Evolutionary conservation across 2,329 filamentous ascomycete genomes (phyloP), one percentile per base, ranked within the genome.

Genomic region (Colletotrichum incanum): DNA sequence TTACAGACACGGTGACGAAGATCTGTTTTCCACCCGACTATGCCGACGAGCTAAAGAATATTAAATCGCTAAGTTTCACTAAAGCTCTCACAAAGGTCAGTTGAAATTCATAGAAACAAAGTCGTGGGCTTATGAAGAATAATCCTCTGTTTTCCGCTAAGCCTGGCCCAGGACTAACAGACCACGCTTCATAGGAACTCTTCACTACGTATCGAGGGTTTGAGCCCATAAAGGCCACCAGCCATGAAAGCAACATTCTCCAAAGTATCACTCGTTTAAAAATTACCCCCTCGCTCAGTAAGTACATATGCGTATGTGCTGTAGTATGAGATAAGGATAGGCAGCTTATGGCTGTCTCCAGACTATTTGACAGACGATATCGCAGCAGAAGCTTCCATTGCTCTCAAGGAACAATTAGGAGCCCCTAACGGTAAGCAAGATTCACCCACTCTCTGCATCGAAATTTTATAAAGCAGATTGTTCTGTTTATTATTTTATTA

Each of bases 21-120:
- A 28, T 54, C 12, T 54, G 50, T 23, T 34, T 54, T 8, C 50
- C 50, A 34, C 50, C 50, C 26, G 28, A 54, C 11, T 54, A 54
- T 31, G 50, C 50, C 50, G 18, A 54, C 3, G 50, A 54, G 28
- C 50, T 54, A 8, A 54, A 54, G 50, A 54, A 54, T 14, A 54
- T 54, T n/a, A 34, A 54, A 34, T 26, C 28, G 6, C 50, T 54
- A 7, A 54, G 50, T 34, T 54, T 54, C 26, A 54, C 12, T 16
- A 54, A 54, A 11, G 50, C 50, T 18, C 50, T 54, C 5, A 34
- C 26, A 18, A 54, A 54, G 12, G 50, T 31, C 11, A 8, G 50
- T 34, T 31, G 5, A 11, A 1, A 26, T 23, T 18, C 47, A n/a
- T 14, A 4, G n/a, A 31, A 31, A 4, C 28, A 6, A 31, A 31